Conservation (phyloP, 805 yeast species). For the Candida pseudofarinosa region DNA sequence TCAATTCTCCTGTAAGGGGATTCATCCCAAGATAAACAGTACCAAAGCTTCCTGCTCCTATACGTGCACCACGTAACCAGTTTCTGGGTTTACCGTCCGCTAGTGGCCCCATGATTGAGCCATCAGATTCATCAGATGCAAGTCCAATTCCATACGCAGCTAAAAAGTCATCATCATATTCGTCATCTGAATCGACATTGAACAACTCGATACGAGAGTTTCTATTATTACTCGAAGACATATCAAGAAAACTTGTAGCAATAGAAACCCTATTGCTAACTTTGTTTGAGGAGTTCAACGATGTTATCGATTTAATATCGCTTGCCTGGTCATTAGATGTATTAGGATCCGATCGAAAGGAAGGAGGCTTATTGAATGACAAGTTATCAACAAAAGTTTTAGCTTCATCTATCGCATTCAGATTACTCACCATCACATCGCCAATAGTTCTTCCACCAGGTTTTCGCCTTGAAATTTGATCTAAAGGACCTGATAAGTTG, state of each 20-base stretch:
- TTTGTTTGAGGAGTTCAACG: slow-evolving; percentile 8
- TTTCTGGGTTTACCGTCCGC: slow-evolving; percentile 49
- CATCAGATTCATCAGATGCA: slow-evolving; percentile 5
- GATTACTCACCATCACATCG: slow-evolving; percentile 54
- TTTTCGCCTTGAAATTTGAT: slow-evolving; percentile 10
- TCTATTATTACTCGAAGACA: slow-evolving; percentile 20
- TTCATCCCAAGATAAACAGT: slow-evolving; percentile 90
- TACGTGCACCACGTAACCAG: slow-evolving; percentile 90
- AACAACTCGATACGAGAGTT: slow-evolving; percentile 46
- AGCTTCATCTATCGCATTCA: slow-evolving; percentile 52
- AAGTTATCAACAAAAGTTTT: slow-evolving; percentile 24
- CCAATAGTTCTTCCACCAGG: slow-evolving; percentile 50
- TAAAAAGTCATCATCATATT: slow-evolving; percentile 39
- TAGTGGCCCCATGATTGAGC: slow-evolving; percentile 1
- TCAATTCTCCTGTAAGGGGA: slow-evolving; percentile 85
- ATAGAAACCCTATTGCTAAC: slow-evolving; percentile 20
- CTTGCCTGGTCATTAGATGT: slow-evolving; percentile 5
- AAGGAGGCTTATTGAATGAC: slow-evolving; percentile 25
- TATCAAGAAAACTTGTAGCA: slow-evolving; percentile 27
- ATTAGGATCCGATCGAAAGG: slow-evolving; percentile 14
- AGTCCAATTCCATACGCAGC: slow-evolving; percentile 15
- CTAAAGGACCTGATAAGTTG: slow-evolving; percentile 3
- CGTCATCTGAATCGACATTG: slow-evolving; percentile 37
- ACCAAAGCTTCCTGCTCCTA: slow-evolving; percentile 95
- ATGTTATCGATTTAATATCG: slow-evolving; percentile 16